Conservation (phyloP, 345 rosid species). For the Odontarrhena argentea region DNA sequence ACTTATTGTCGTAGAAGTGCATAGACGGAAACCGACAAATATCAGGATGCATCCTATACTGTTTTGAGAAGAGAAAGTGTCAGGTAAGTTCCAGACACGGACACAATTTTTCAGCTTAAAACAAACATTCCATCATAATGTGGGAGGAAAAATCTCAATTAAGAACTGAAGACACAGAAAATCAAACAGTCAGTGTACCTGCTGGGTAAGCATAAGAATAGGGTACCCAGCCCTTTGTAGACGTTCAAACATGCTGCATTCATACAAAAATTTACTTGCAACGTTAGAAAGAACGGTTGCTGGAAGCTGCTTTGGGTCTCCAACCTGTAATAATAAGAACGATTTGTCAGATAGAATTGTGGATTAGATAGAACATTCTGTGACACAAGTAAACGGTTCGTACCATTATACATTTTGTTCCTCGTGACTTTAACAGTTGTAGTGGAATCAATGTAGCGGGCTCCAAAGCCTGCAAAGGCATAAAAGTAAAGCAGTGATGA, state of each 20-base stretch:
- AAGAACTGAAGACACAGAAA: constrained; percentile 6
- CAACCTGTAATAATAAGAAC: constrained; percentile 60
- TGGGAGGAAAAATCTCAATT: neutral
- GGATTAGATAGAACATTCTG: neutral
- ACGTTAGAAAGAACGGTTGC: constrained; percentile 93
- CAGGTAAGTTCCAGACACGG: constrained; percentile 26
- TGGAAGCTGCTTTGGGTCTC: constrained; percentile 98
- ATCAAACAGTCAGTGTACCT: constrained; percentile 50
- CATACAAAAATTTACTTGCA: constrained; percentile 83
- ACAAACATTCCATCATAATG: constrained; percentile 1
- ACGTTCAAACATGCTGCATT: constrained; percentile 99
- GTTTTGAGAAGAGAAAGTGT: constrained; percentile 45
- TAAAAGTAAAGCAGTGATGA: constrained; percentile 22
- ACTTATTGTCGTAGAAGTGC: constrained; percentile 84
- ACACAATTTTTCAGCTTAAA: neutral
- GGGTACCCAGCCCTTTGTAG: constrained; percentile 92
- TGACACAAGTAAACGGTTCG: constrained; percentile 27
- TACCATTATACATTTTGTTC: constrained; percentile 93
- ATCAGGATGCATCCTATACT: constrained; percentile 99
- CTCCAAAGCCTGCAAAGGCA: constrained; percentile 78
- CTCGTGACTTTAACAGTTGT: constrained; percentile 82
- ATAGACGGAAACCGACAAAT: constrained; percentile 85
- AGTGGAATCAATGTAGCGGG: constrained; percentile 99
- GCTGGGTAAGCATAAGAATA: constrained; percentile 91
- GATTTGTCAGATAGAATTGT: constrained; percentile 9